Base-by-base conservation (phyloP, 495 filamentous ascomycete species). In the Neurospora hispaniola region DNA sequence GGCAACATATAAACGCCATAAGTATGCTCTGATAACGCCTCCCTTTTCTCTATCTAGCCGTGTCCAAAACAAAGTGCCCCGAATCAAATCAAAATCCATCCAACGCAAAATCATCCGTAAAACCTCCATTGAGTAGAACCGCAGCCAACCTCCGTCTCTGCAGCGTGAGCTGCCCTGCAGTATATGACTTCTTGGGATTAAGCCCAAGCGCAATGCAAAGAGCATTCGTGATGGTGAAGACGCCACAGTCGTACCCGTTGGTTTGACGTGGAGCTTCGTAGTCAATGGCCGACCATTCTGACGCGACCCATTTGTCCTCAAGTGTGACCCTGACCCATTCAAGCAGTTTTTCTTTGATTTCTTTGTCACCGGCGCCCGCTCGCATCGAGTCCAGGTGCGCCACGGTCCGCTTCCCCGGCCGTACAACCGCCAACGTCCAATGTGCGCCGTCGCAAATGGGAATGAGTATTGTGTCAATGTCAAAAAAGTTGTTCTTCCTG, bases 171-270 rank as follows among this genome's bases (percentile, higher is more conserved):
- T 93, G 85, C 0, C 40, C n/a, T 31, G 88, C 80, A 0, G 81
- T 79, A 75, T 91, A 92, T 0, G 84, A 81, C 10, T 71, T 42
- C 71, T 82, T 85, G 0, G 91, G 91, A 71, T 90, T 87, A 12
- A 93, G 77, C 0, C 89, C 90, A 9, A 92, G 76, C 0, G 89
- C 85, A 31, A 94, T 77, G 76, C 90, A 91, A 71, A 92, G 90
- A 42, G 90, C 90, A 42, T 92, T 94, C 1, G 90, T 91, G 23
- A 92, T 86, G 5, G 90, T 85, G 76, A 95, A 96, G 4, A 94
- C 90, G 7, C 94, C 94, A 73, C 94, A 97, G 77, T 97, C 94
- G 73, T 82, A 89, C 1, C 86, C 86, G 75, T 96, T 96, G 69
- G 82, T 82, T 75, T 97, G 94, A 9, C 75, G 78, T 0, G 90